Conservation (phyloP, 768 basidiomycete genomes). For the Termitomyces sp. region DNA sequence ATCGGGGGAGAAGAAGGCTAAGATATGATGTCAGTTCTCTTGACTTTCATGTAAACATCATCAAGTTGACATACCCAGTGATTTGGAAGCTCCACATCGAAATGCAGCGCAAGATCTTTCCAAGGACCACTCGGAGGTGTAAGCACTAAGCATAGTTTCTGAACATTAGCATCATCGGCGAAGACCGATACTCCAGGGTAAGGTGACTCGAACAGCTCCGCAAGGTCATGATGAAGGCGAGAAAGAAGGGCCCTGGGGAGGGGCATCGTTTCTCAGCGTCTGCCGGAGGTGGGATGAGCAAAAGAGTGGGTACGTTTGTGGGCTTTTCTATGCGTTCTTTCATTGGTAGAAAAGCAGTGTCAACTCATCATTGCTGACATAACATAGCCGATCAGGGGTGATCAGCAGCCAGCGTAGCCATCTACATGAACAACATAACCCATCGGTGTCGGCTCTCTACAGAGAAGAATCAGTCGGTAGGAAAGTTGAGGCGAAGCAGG, state of each 20-base stretch:
- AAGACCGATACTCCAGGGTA: conserved; percentile 39
- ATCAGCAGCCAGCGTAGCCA: not conserved
- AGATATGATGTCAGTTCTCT: not conserved
- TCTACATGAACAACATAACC: not conserved
- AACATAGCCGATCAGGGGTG: conserved; percentile 4
- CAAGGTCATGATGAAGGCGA: conserved; percentile 33
- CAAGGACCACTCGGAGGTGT: conserved; percentile 39
- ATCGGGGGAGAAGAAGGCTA: conserved; percentile 32
- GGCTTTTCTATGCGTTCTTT: conserved; percentile 6
- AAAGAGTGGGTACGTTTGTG: not conserved
- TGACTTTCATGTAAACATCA: not conserved
- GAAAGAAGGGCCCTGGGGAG: conserved; percentile 22
- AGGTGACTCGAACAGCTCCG: conserved; percentile 33
- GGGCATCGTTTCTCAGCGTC: conserved; percentile 1
- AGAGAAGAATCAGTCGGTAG: not conserved
- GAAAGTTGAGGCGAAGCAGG: not conserved
- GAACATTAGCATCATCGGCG: conserved; percentile 34
- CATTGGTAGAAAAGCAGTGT: conserved; percentile 7
- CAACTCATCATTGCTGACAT: conserved; percentile 6
- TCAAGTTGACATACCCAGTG: conserved; percentile 25
- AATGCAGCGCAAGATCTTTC: conserved; percentile 35
- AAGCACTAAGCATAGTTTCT: conserved; percentile 36
- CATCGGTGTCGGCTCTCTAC: not conserved
- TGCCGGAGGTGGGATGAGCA: not conserved
- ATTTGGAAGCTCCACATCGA: conserved; percentile 31